Evolutionary conservation across 129 eudicot species (phyloP), one percentile per base, ranked within the genome.

Genomic region (Centella asiatica): DNA sequence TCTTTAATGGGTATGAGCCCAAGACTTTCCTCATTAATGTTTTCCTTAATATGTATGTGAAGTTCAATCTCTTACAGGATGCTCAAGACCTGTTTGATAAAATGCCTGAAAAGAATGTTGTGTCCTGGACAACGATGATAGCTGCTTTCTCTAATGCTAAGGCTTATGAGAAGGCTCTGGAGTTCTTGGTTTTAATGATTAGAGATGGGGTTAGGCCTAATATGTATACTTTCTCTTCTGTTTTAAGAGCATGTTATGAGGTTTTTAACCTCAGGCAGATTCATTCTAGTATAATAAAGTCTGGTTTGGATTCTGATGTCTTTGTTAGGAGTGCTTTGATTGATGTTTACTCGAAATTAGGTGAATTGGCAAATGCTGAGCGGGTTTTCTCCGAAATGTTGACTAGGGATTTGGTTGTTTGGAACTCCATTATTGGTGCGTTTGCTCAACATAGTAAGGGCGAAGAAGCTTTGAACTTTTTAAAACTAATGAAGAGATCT

Each of bases 61-160:
- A 86, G 66, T 86, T 86, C 19, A 66, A 76, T 25, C 66, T 86
- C 20, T 28, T 86, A 22, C 71, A 75, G 12, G 85, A 83, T 7
- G 95, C 95, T 46, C 65, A 63, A 13, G 1, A 20, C 33, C 73
- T 86, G 90, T 83, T 86, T 31, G 85, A 83, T 72, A n/a, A 78
- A 65, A 83, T 86, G 95, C 79, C 71, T 55, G 83, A 80, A 23
- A 86, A 77, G 67, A 86, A 83, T 78, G 87, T 86, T 25, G 90
- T 86, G 0, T 74, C 95, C 33, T 86, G 95, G 95, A 86, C 95
- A 14, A 86, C 90, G 4, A 83, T 86, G 83, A 83, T 86, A 29
- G 75, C 90, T 14, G 90, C 77, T 44, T 86, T 80, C 27, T 55
- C 85, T 25, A 83, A 77, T 54, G 74, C 85, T 11, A 68, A 73